Base-by-base conservation (phyloP, 768 basidiomycete species). In the Hemileccinum rubropunctum region DNA sequence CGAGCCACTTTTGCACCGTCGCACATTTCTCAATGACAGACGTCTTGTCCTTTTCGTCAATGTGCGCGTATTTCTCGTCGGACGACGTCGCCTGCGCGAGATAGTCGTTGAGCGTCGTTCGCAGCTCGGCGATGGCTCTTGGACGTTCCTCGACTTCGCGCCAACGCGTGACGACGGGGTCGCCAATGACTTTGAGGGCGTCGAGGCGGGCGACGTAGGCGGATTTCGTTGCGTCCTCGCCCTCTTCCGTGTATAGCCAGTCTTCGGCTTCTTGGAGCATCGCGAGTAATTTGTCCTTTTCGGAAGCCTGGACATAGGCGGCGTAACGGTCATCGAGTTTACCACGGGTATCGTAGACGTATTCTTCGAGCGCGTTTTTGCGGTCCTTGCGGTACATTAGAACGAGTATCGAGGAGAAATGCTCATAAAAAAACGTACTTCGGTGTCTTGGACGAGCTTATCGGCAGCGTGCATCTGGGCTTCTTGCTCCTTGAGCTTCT, bases 281-380 rank as follows among this genome's bases (percentile, higher is more conserved):
- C 17, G 63, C 71, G 26, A 91, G 74, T 33, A 98, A 82, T 53
- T 81, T 81, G 54, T 80, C 68, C 74, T 94, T 95, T 73, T 98
- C 95, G 12, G 73, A 67, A 0, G 83, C 42, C 62, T 86, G 79
- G 45, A 88, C 88, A 70, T 76, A 98, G 12, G 81, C 42, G 15
- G 85, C 84, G 63, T 90, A 97, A 44, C 88, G 83, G 41, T 87
- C 90, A 33, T 98, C 95, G 52, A 99, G 81, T 75, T 97, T 95
- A 70, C 82, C 76, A 34, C 94, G 89, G 63, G 80, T 93, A 69
- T 98, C 95, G 73, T 98, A 98, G 50, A 98, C 88, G 75, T 95
- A 98, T 73, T 98, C 97, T 74, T 99, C 95, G 13, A 99, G 84
- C 4, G 95, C 94, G 66, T 99, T 99, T 76, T 98, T 99, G 70